Evolutionary conservation across 2,329 filamentous ascomycete genomes (phyloP), one percentile per base, ranked within the genome.

Genomic region (Leptographium galeiforme): DNA sequence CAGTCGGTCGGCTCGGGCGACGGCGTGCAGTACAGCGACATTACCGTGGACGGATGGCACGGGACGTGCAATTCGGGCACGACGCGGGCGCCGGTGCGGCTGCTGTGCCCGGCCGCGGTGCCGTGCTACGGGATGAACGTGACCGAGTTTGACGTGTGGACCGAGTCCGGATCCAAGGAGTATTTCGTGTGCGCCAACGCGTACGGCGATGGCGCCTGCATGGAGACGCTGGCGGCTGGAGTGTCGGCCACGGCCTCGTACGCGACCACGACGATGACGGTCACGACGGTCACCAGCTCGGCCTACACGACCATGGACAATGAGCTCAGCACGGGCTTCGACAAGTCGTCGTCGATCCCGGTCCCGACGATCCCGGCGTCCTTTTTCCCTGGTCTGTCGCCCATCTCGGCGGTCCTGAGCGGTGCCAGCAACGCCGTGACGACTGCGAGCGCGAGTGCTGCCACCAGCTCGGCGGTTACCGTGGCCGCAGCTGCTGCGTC

Each of bases 11-110:
- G 47, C 4, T 46, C 62, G 1, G 78, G 78, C 30, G 59, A 71
- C 57, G 78, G 78, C 33, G 75, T 81, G 11, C 63, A 72, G 56
- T 70, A 77, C 47, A 67, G 58, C 58, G 75, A 78, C 64, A 68
- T 82, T 59, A 74, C 69, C 2, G 70, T 79, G 61, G 69, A 62
- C 38, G 74, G 77, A 63, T 82, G 78, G 78, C 74, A 72, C 53
- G 78, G 78, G 39, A 76, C 72, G 3, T 70, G 71, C 54, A 62
- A 67, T 4, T 66, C 79, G 56, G 78, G 77, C 18, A 62, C 63
- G 5, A 55, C 69, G 51, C 72, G 78, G 25, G 75, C 74, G 0
- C 77, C 78, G 2, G 68, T 82, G 59, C 73, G 75, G 56, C 64
- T 80, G 44, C 62, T 60, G 48, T 62, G 59, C 50, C 58, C 57